Evolutionary conservation across 1,139 yeast species (phyloP).

Genomic region (Magnusiomyces tetraspermus): DNA sequence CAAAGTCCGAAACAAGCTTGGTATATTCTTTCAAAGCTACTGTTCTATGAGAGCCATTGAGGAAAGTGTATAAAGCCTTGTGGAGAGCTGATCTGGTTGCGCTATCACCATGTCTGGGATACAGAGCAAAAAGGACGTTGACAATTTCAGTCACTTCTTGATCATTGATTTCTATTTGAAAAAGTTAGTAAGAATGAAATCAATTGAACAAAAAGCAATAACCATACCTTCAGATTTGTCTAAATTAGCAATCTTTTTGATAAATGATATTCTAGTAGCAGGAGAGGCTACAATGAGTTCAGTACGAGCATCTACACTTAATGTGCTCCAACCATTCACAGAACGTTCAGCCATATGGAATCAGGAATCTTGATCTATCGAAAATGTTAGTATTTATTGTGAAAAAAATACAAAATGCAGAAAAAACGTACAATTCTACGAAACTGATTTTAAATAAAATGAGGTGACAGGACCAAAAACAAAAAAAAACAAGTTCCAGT

Average conservation of each 20-base stretch:
- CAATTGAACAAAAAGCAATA: not conserved
- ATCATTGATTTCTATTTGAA: slow-evolving; percentile 7
- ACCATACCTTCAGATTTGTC: slow-evolving; percentile 7
- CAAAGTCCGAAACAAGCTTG: slow-evolving; percentile 28
- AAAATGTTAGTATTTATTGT: not conserved
- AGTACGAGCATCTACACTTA: slow-evolving; percentile 6
- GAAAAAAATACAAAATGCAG: not conserved
- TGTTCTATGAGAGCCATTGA: slow-evolving; percentile 31
- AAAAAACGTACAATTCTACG: not conserved
- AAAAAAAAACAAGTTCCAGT: not conserved
- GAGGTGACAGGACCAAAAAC: not conserved
- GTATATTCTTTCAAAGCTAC: slow-evolving; percentile 23
- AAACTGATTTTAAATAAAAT: not conserved
- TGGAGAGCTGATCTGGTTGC: slow-evolving; percentile 39
- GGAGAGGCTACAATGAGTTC: slow-evolving; percentile 12
- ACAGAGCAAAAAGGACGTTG: slow-evolving; percentile 37
- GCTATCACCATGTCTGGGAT: slow-evolving; percentile 44
- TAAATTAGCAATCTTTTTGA: slow-evolving; percentile 7
- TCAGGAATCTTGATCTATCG: not conserved
- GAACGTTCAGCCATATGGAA: slow-evolving; percentile 13
- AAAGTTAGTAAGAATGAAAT: not conserved
- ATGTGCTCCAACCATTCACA: slow-evolving; percentile 13
- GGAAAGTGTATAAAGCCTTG: slow-evolving; percentile 33
- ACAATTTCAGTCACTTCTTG: slow-evolving; percentile 18
- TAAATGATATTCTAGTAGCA: slow-evolving; percentile 7